Evolutionary conservation across 2,329 filamentous ascomycete species (phyloP).

Genomic region (Aureobasidium sp.): DNA sequence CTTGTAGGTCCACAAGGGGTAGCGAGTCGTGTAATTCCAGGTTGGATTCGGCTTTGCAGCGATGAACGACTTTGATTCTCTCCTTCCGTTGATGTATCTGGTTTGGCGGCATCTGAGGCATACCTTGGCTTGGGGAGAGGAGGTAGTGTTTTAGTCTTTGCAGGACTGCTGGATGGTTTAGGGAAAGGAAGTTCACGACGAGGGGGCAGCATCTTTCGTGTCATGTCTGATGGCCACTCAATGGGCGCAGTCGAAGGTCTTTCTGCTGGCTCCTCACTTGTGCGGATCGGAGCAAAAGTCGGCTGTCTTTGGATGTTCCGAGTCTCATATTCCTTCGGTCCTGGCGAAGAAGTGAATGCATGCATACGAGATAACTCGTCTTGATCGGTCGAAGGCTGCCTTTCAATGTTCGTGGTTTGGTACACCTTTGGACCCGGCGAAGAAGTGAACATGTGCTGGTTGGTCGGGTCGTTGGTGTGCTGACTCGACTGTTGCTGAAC

Average conservation of each 20-base stretch:
- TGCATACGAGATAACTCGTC: not conserved
- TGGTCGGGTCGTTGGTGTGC: not conserved
- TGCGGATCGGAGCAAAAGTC: slow-evolving; percentile 4
- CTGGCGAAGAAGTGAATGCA: not conserved
- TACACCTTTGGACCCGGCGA: not conserved
- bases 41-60: not conserved
- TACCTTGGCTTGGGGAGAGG: slow-evolving; percentile 32
- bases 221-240: slow-evolving; percentile 8
- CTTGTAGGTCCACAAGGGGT: slow-evolving; percentile 9
- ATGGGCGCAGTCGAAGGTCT: slow-evolving; percentile 3
- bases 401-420: not conserved
- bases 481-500: not conserved
- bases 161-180: slow-evolving; percentile 1
- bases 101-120: not conserved
- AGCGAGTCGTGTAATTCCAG: not conserved
- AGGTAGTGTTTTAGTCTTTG: slow-evolving; percentile 20
- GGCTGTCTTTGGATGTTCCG: not conserved
- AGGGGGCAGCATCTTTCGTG: not conserved
- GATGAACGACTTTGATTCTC: not conserved
- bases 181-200: slow-evolving; percentile 8
- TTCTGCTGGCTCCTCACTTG: not conserved
- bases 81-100: not conserved
- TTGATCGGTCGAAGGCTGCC: not conserved
- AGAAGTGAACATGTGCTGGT: not conserved
- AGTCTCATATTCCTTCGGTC: not conserved